Evolutionary conservation across 305 asterid genomes (phyloP), one percentile per base, ranked within the genome.

Genomic region (Fraxinus angustifolia): DNA sequence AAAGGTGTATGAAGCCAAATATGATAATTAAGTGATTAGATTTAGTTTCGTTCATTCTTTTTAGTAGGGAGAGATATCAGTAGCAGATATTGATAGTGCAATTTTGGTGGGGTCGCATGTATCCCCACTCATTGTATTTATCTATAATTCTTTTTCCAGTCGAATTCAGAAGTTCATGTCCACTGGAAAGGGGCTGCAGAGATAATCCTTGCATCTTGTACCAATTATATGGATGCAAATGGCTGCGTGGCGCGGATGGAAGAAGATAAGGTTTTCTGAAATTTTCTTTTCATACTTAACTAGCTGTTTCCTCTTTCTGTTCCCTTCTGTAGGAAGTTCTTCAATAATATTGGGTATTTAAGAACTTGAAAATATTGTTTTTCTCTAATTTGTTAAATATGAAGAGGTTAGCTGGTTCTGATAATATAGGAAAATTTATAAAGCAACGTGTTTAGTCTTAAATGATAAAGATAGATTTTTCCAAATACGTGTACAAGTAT

Each of bases 171-270:
- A 83, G 80, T 92, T 80, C 97, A 73, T 75, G 84, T 96, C 36
- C 98, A 96, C 81, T 96, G 98, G 97, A 96, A 96, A 88, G 99
- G 99, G 78, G 99, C 99, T 78, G 97, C 99, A 76, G 99, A 94
- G 83, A 91, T 96, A 45, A 92, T 96, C 35, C 93, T 96, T 73
- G 91, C 89, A 85, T 92, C 85, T 76, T 96, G 99, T 84, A 82
- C 93, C 73, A 81, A 90, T 81, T 96, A 90, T 82, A 81, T 96
- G 75, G 97, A 93, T 89, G 91, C 84, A 50, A 88, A 91, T 82
- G 97, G 84, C 84, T 80, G 74, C 38, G 87, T 87, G 81, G 87
- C 86, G 26, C 90, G 83, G 50, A 85, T 94, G 93, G 90, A 87
- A 77, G 93, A 90, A 67, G 87, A 90, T 79, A 88, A 92, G 98